Evolutionary conservation across 495 filamentous ascomycete species (phyloP), one percentile per base, ranked within the genome.

Genomic region (Hypoxylon fuscum): DNA sequence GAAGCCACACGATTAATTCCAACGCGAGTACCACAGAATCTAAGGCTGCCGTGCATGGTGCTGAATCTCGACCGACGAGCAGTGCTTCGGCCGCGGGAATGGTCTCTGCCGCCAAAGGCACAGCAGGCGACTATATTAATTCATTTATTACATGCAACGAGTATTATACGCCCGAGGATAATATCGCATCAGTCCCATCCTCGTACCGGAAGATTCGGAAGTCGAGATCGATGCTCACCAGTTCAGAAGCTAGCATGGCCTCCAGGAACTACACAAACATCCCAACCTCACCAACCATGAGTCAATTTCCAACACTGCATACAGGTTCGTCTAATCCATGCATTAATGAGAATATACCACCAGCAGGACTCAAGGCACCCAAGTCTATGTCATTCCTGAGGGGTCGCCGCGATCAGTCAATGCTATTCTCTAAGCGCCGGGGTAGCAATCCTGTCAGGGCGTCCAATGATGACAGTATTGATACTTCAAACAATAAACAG

Each of bases 191-290:
- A 8, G 78, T 79, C 12, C 87, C 89, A 15, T 93, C 90, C 2
- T 93, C 90, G 1, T 92, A 87, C 61, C 83, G 87, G n/a, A 87
- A 82, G 46, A 76, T 93, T 45, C 87, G 87, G 45, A 90, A 87
- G 67, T 83, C 91, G 11, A 88, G 81, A 66, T 93, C 90, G 0
- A 85, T 92, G 85, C 87, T 90, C 62, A 79, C 83, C 10, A 76
- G 79, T 35, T 82, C 79, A 29, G 72, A 77, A 29, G 68, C 75
- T 5, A 68, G 58, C 1, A 48, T 48, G 17, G 53, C 35, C 9
- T 59, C 55, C 2, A 27, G 51, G n/a, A 23, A 50, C 20, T 34
- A 43, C 7, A n/a, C 27, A 23, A 37, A 51, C 46, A 46, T 20
- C 66, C 44, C 70, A 68, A 52, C 70, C 61, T 45, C 50, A 47